Conservation (phyloP, 2,329 filamentous ascomycete genomes). For the Aspergillus phoenicis region DNA sequence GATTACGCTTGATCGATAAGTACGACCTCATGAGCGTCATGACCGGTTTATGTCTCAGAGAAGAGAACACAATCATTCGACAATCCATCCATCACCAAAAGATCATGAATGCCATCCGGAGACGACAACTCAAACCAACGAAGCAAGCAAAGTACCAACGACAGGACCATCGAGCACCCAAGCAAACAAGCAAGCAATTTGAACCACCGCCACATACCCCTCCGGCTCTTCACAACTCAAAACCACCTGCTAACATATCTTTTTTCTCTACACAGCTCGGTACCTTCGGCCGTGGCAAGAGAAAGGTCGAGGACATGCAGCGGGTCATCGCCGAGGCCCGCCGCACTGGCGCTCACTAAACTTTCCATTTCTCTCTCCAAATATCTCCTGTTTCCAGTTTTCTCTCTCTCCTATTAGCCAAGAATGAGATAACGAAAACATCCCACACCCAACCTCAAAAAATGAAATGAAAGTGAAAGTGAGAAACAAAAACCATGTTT, state of each 20-base stretch:
- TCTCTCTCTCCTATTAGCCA: conserved; percentile 24
- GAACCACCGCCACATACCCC: not conserved
- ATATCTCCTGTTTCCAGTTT: conserved; percentile 19
- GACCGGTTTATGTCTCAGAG: no score
- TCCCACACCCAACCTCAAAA: conserved; percentile 11
- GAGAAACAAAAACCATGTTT: not conserved
- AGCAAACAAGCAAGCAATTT: not conserved
- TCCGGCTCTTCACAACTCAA: not conserved
- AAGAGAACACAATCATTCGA: not conserved
- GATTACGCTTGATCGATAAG: no score
- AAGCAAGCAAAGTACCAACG: not conserved
- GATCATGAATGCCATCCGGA: not conserved
- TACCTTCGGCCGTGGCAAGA: conserved; percentile 98
- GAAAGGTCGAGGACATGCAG: conserved; percentile 99
- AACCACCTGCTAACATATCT: conserved; percentile 21
- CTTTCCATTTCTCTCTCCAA: conserved; percentile 16
- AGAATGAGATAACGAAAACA: conserved; percentile 31
- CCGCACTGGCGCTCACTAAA: conserved; percentile 68
- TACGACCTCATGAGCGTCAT: not conserved
- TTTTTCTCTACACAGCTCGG: conserved; percentile 67
- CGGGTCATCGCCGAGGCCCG: conserved; percentile 96
- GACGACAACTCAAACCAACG: not conserved
- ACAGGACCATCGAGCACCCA: not conserved
- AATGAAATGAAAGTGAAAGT: conserved; percentile 19
- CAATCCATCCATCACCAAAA: not conserved